Percentiles rank a stretch among this genome's conserved stretches.
phyloP scores from a whole-genome alignment of 495 filamentous ascomycete genomes.

The Hyaloscypha hepaticicola region DNA sequence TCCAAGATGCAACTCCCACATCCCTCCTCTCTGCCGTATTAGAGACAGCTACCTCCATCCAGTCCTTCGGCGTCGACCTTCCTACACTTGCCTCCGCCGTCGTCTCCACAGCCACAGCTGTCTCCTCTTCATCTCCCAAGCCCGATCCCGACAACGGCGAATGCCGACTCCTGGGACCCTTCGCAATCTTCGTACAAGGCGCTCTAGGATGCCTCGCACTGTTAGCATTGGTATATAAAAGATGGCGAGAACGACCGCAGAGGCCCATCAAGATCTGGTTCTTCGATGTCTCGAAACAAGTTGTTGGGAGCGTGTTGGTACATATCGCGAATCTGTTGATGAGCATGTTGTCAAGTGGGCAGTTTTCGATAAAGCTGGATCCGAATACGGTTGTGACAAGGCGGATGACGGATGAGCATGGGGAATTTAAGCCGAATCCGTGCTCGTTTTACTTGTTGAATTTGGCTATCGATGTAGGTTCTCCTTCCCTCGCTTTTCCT shows the following conservation, averaged over 20 bases:
- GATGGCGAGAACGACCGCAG: conserved; percentile 88
- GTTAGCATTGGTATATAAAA: conserved; percentile 84
- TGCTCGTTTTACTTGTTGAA: conserved; percentile 96
- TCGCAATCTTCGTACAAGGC: conserved; percentile 84
- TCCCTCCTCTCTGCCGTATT: conserved; percentile 32
- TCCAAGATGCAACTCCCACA: conserved; percentile 20
- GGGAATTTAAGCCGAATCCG: conserved; percentile 76
- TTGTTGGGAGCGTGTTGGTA: conserved; percentile 87
- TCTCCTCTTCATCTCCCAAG: conserved; percentile 14
- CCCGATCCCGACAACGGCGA: conserved; percentile 44
- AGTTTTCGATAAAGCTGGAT: conserved; percentile 47
- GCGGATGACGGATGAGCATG: conserved; percentile 46
- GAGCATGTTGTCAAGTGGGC: conserved; percentile 89
- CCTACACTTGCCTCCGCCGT: conserved; percentile 33
- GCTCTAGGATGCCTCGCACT: conserved; percentile 84
- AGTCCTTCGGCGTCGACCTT: conserved; percentile 31
- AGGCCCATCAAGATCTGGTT: conserved; percentile 92
- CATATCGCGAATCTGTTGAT: conserved; percentile 91
- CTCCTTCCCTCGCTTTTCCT: conserved; percentile 5
- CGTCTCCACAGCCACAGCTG: conserved; percentile 34
- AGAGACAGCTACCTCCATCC: conserved; percentile 16
- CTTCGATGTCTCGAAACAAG: conserved; percentile 96
- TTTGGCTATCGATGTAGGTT: conserved; percentile 89
- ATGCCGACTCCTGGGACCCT: conserved; percentile 79
- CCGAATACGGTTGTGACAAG: conserved; percentile 12